These are phyloP conservation scores for Jamesozyma gamospora DNA, from an alignment of 805 yeast species.

Conservation along the genomic window DNA sequence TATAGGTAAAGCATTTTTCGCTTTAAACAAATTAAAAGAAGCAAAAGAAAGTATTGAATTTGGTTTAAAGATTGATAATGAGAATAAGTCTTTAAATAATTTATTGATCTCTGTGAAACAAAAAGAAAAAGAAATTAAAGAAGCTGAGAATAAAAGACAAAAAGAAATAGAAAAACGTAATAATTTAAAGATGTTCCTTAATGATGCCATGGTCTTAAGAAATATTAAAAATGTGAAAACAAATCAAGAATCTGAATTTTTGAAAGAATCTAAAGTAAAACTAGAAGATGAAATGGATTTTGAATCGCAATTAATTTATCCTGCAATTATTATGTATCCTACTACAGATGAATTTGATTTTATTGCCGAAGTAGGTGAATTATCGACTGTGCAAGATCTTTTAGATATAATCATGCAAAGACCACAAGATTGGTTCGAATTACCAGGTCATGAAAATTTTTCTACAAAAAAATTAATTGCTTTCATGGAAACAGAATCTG, in stretches of 20 bases:
- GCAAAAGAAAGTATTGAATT: slow-evolving; percentile 56
- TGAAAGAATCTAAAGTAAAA: slow-evolving; percentile 43
- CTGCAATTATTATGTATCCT: slow-evolving; percentile 75
- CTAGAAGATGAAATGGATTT: slow-evolving; percentile 57
- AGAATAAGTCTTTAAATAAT: slow-evolving; percentile 44
- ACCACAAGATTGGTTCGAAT: slow-evolving; percentile 58
- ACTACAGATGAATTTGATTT: slow-evolving; percentile 76
- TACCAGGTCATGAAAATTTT: slow-evolving; percentile 52
- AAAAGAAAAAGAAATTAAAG: slow-evolving; percentile 31
- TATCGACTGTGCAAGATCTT: slow-evolving; percentile 54
- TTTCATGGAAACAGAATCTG: slow-evolving; percentile 71
- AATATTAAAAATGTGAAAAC: slow-evolving; percentile 43
- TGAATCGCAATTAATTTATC: slow-evolving; percentile 73
- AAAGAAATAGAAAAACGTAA: slow-evolving; percentile 28
- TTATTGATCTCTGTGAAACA: slow-evolving; percentile 35
- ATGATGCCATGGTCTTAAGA: slow-evolving; percentile 53
- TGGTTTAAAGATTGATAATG: slow-evolving; percentile 52
- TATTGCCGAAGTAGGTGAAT: slow-evolving; percentile 64
- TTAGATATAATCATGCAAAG: slow-evolving; percentile 52
- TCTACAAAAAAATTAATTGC: slow-evolving; percentile 50
- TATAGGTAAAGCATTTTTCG: slow-evolving; percentile 70
- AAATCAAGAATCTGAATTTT: slow-evolving; percentile 44
- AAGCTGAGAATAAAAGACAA: slow-evolving; percentile 17
- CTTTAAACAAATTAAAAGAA: slow-evolving; percentile 60
- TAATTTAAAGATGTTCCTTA: slow-evolving; percentile 35